These are phyloP conservation scores for Fomitopsis pinicola DNA, from an alignment of 1,284 basidiomycete species.

Conservation along the genomic window DNA sequence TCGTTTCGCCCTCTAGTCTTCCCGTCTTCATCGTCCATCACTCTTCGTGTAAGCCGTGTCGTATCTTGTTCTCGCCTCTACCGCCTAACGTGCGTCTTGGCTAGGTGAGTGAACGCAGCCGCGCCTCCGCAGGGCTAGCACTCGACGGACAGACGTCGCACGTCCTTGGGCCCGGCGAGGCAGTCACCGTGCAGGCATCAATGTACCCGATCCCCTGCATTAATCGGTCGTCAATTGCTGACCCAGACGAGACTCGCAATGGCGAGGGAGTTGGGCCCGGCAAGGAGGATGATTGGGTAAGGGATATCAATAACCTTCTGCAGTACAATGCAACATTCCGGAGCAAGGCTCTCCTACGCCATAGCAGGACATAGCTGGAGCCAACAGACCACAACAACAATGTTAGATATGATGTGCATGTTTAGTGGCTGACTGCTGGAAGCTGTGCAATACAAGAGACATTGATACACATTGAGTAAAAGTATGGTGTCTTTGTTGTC, in stretches of 20 bases:
- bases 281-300: constrained; percentile 92
- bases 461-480: too few species aligned
- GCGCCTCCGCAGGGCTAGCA: constrained; percentile 85
- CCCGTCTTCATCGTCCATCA: constrained; percentile 79
- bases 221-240: constrained; percentile 73
- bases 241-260: constrained; percentile 28
- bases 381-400: too few species aligned
- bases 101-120: constrained; percentile 82
- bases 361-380: constrained; percentile 36
- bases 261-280: constrained; percentile 46
- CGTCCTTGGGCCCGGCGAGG: constrained; percentile 78
- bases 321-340: constrained; percentile 91
- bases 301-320: constrained; percentile 91
- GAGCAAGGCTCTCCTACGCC: constrained; percentile 76
- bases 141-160: constrained; percentile 90
- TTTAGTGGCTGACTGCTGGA: too few species aligned
- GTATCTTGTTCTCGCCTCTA: neutral
- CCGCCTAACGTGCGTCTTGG: neutral
- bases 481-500: too few species aligned
- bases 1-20: constrained; percentile 92
- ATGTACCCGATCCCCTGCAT: constrained; percentile 92
- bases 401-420: too few species aligned
- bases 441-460: too few species aligned
- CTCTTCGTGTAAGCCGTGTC: constrained; percentile 62
- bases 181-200: constrained; percentile 82